Conservation (phyloP, 352 stramenopile species). For the Globisporangium barbulae region DNA sequence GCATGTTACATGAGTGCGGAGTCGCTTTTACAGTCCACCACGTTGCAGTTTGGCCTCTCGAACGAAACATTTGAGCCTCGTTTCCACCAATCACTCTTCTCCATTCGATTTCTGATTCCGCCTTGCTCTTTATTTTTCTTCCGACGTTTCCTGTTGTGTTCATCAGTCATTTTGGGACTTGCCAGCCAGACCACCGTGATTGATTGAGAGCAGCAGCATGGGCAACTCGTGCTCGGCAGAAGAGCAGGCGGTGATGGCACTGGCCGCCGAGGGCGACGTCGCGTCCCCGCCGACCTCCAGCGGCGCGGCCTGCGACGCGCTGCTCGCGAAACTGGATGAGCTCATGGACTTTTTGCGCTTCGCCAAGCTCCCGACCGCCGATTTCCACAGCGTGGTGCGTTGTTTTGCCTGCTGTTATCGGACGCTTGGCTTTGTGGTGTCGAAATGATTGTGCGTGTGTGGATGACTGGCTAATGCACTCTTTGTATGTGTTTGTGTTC, state of each 20-base stretch:
- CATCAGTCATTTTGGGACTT: conserved; percentile 2
- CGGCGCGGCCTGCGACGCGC: conserved; percentile 42
- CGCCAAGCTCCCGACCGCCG: conserved; percentile 31
- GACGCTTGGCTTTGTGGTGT: background rate
- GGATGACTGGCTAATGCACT: background rate
- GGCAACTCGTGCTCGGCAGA: conserved; percentile 8
- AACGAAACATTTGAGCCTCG: background rate
- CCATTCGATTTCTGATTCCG: background rate
- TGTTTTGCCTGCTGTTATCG: conserved; percentile 9
- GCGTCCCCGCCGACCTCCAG: background rate
- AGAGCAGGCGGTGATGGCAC: conserved; percentile 3
- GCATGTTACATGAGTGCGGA: background rate
- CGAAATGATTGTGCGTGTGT: background rate
- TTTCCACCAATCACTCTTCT: conserved; percentile 1
- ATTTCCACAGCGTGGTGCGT: conserved; percentile 64
- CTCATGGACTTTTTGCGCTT: conserved; percentile 86
- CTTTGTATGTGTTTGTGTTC: background rate
- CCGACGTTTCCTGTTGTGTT: background rate
- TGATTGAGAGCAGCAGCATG: background rate
- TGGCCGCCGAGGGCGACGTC: background rate
- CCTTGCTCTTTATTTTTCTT: background rate
- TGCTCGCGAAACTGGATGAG: conserved; percentile 79
- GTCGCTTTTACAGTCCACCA: background rate
- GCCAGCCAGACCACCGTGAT: background rate
- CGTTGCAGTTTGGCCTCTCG: background rate